Base-by-base conservation (phyloP, 768 basidiomycete genomes). In the Suillus alpinus region DNA sequence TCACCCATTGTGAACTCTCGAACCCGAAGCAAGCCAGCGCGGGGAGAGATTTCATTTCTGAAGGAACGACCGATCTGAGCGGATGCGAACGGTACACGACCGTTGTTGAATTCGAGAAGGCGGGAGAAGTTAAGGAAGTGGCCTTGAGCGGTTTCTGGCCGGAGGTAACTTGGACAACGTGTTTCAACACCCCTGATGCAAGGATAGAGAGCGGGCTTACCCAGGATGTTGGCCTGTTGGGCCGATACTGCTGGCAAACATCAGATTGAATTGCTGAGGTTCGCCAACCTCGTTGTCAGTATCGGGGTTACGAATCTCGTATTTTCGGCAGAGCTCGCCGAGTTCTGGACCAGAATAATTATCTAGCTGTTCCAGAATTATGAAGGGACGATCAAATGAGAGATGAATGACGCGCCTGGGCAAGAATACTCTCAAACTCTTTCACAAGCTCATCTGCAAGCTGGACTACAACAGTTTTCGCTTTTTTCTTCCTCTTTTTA, bases 1-100 rank as follows among this genome's bases (percentile, higher is more conserved):
- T 99, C 97, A 50, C 95, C 97, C 96, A 98, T 97, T 12, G 94
- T 97, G 78, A 98, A 99, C 75, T 99, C 97, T 66, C 96, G 92
- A 36, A 98, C 96, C 62, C 97, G 95, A 51, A 99, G 83, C 43
- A 99, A 83, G 57, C 97, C 97, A 41, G 95, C 94, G 59, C 94
- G 91, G 14, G 97, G 97, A 0, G 95, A 95, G 67, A 99, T 98
- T 74, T 98, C 97, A 73, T 99, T 99, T 57, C 97, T 87, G 85
- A 99, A 99, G 18, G 92, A 86, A 57, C 92, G 88, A 37, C 97
- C 97, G 65, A 99, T 92, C 73, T 97, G 95, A 1, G 97, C 97
- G 49, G 94, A 97, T 13, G 96, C 97, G 71, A 98, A 99, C 0
- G 96, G 97, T 23, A 99, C 79, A 23, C 92, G 89, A 13, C 94